Evolutionary conservation across 768 basidiomycete species (phyloP).

Genomic region (Boletus subparvulus): DNA sequence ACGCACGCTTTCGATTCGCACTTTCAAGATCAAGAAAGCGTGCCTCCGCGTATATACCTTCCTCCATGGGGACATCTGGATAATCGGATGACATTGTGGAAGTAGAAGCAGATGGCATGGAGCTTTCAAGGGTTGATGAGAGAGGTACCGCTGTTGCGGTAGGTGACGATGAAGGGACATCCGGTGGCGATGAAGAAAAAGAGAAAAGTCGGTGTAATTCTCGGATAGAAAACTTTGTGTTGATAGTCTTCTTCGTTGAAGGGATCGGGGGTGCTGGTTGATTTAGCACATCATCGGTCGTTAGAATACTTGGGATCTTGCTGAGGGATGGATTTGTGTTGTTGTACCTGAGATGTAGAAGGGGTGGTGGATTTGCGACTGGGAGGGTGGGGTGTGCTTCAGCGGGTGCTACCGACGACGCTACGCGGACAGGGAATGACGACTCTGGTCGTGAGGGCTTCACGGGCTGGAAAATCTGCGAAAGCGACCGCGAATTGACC

Average conservation of each 20-base stretch:
- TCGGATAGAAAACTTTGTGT: slow-evolving; percentile 36
- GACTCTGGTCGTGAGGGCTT: slow-evolving; percentile 30
- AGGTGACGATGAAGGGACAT: slow-evolving; percentile 4
- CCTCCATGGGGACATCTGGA: slow-evolving; percentile 22
- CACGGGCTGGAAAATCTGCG: slow-evolving; percentile 23
- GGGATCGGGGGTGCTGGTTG: slow-evolving; percentile 37
- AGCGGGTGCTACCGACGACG: slow-evolving; percentile 21
- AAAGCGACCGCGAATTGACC: slow-evolving; percentile 33
- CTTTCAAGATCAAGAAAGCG: slow-evolving; percentile 20
- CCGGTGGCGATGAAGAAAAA: slow-evolving; percentile 25
- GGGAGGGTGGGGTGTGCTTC: slow-evolving; percentile 10
- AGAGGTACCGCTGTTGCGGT: background rate
- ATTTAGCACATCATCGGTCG: slow-evolving; percentile 8
- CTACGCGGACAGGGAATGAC: slow-evolving; percentile 24
- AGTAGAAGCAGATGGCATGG: slow-evolving; percentile 10
- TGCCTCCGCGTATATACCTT: slow-evolving; percentile 12
- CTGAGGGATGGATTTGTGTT: slow-evolving; percentile 28
- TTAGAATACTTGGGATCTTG: slow-evolving; percentile 10
- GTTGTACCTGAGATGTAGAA: slow-evolving; percentile 12
- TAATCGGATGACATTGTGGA: slow-evolving; percentile 11
- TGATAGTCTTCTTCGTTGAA: slow-evolving; percentile 28
- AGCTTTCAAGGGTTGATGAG: background rate
- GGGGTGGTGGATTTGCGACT: slow-evolving; percentile 8
- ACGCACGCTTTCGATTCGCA: slow-evolving; percentile 16
- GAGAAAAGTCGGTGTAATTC: slow-evolving; percentile 37